Percentiles rank a stretch among this genome's conserved stretches.
Evolutionary conservation across 768 basidiomycete genomes (phyloP).

Genomic region (Gloeophyllum trabeum): DNA sequence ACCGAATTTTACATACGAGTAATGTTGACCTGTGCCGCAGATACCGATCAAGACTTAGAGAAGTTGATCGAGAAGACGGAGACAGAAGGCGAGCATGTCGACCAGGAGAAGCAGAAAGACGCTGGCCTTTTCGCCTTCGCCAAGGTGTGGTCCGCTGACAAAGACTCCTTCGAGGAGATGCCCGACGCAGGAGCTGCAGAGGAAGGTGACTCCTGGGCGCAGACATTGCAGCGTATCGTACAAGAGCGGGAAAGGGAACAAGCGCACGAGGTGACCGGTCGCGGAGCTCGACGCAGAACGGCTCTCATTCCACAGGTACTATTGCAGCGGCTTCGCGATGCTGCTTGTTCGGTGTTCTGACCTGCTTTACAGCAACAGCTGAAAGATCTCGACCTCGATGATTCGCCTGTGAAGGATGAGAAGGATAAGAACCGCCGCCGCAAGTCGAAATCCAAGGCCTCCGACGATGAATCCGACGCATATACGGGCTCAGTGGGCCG

Average conservation of each 20-base stretch:
- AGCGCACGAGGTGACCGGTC: conserved; percentile 49
- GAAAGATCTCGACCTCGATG: background rate
- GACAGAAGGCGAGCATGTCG: conserved; percentile 46
- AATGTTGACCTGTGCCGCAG: conserved; percentile 33
- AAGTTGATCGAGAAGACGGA: conserved; percentile 83
- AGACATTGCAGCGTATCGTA: conserved; percentile 43
- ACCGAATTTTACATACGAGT: too few relatives aligned
- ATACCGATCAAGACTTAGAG: conserved; percentile 74
- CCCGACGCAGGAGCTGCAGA: conserved; percentile 22
- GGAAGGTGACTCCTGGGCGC: conserved; percentile 73
- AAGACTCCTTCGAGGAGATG: conserved; percentile 59
- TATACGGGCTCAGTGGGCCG: too few relatives aligned
- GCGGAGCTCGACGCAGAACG: conserved; percentile 67
- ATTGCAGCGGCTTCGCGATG: background rate
- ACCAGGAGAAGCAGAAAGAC: conserved; percentile 33
- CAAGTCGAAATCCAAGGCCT: conserved; percentile 16
- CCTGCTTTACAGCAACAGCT: background rate
- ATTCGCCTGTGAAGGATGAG: conserved; percentile 4
- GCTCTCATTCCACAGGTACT: conserved; percentile 34
- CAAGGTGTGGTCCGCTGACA: conserved; percentile 83
- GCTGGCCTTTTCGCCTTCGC: conserved; percentile 73
- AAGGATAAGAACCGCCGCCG: conserved; percentile 24
- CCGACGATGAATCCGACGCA: conserved; percentile 17
- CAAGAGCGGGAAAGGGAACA: conserved; percentile 32
- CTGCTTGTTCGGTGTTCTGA: background rate